phyloP scores from a whole-genome alignment of 2,329 filamentous ascomycete species.

The Neurospora sp. region DNA sequence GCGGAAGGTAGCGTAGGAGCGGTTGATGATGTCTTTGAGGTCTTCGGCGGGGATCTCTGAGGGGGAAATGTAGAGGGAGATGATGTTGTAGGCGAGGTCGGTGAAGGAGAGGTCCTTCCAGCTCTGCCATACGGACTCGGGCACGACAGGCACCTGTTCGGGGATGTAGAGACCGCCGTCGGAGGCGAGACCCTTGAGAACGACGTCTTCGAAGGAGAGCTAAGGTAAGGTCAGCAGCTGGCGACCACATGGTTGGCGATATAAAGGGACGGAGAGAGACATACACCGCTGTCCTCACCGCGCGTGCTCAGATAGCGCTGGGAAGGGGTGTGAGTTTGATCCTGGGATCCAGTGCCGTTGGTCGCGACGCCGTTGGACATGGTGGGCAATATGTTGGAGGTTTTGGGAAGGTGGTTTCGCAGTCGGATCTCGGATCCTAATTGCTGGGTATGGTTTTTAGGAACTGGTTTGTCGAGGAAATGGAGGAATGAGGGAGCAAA shows the following conservation, averaged over 20 bases:
- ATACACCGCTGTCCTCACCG: slow-evolving; percentile 39
- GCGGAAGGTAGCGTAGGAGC: slow-evolving; percentile 86
- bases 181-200: slow-evolving; percentile 76
- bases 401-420: not conserved
- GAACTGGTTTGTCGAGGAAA: not conserved
- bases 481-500: not conserved
- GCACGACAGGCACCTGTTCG: slow-evolving; percentile 58
- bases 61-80: slow-evolving; percentile 78
- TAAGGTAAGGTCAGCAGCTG: slow-evolving; percentile 23
- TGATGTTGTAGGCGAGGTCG: slow-evolving; percentile 74
- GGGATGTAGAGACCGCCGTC: slow-evolving; percentile 89
- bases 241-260: slow-evolving; percentile 3
- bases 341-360: slow-evolving; percentile 22
- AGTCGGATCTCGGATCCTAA: not conserved
- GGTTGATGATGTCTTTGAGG: slow-evolving; percentile 71
- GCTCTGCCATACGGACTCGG: slow-evolving; percentile 32
- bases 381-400: slow-evolving; percentile 9
- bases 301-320: slow-evolving; percentile 43
- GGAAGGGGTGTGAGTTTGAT: slow-evolving; percentile 31
- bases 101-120: slow-evolving; percentile 75
- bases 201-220: slow-evolving; percentile 86
- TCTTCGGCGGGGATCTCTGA: slow-evolving; percentile 73
- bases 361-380: slow-evolving; percentile 34
- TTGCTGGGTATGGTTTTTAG: not conserved
- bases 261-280: slow-evolving; percentile 3